Base-by-base conservation (phyloP, 2,329 filamentous ascomycete species). In the Coniochaeta sp. region DNA sequence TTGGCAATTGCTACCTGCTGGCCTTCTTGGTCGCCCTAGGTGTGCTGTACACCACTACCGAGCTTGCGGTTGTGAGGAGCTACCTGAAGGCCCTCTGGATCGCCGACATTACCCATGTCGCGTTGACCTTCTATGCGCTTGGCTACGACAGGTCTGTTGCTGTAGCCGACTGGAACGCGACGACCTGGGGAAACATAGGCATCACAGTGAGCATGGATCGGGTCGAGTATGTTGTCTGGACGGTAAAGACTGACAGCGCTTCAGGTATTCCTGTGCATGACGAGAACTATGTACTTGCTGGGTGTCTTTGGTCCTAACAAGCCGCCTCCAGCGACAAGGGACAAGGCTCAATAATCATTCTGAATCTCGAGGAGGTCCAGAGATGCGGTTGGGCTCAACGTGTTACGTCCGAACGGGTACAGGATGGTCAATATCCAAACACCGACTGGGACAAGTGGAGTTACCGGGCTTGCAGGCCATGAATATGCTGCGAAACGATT, bases 181-280 rank as follows among this genome's bases (percentile, higher is more conserved):
- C 86, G 72, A 78, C 83, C n/a, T 87, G 82, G 81, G 87, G 86
- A 3, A 90, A 90, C 60, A 74, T 91, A 55, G 83, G 77, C 7
- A 74, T 77, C 48, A 89, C 86, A 24, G 78, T 83, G 59, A 68
- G 77, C 65, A 12, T 9, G 20, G 13, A 20, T 8, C n/a, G 8
- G 31, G 18, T 32, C 48, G 26, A n/a, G 50, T 14, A 16, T 30
- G 3, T 22, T 31, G 18, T 22, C 27, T 22, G 5, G 4, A 22
- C 16, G 16, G 9, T 4, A 7, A 26, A 30, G 27, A 45, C 40
- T 42, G 3, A 6, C 24, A 27, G 18, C 18, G 26, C 32, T 35
- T 12, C 53, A 81, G 77, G 54, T 67, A 0, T 79, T 81, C 50
- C 67, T 87, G 27, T 81, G 82, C 51, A 50, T 77, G 24, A 77